A percentile compares a stretch with the other conserved stretches of the same genome.
These are phyloP conservation scores for Microbotryomycetes sp. DNA, from an alignment of 1,284 basidiomycete species.

Conservation along the genomic window DNA sequence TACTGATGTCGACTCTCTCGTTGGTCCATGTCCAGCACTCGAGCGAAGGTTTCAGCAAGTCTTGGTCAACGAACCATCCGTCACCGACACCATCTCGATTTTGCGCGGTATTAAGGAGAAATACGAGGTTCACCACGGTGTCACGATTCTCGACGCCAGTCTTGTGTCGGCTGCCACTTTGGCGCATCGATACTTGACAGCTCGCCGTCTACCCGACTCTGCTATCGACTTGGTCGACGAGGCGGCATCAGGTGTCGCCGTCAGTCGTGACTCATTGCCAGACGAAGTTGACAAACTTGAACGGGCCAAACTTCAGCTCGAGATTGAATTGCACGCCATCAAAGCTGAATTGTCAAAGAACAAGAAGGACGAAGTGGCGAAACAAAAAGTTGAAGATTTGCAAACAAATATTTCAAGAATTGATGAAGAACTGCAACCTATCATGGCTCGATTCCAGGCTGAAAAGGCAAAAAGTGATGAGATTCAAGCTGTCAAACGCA, in stretches of 20 bases:
- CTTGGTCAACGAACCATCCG: slow-evolving; percentile 82
- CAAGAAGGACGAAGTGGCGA: slow-evolving; percentile 81
- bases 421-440: slow-evolving; percentile 82
- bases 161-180: slow-evolving; percentile 86
- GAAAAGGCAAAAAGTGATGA: slow-evolving; percentile 83
- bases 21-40: no score
- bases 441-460: slow-evolving; percentile 81
- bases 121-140: slow-evolving; percentile 73
- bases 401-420: slow-evolving; percentile 76
- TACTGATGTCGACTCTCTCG: not conserved
- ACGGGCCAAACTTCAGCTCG: slow-evolving; percentile 81
- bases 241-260: slow-evolving; percentile 78
- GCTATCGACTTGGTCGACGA: slow-evolving; percentile 93
- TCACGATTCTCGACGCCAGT: slow-evolving; percentile 82
- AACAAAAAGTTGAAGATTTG: slow-evolving; percentile 73
- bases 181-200: slow-evolving; percentile 79
- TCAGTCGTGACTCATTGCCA: slow-evolving; percentile 88
- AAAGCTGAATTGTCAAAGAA: slow-evolving; percentile 49
- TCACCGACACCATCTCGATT: slow-evolving; percentile 87
- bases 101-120: slow-evolving; percentile 83
- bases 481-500: slow-evolving; percentile 68
- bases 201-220: slow-evolving; percentile 62
- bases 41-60: slow-evolving; percentile 81
- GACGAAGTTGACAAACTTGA: slow-evolving; percentile 94
- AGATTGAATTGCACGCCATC: slow-evolving; percentile 92